phyloP scores from a whole-genome alignment of 2,329 filamentous ascomycete species.

The Fusarium metavorans region DNA sequence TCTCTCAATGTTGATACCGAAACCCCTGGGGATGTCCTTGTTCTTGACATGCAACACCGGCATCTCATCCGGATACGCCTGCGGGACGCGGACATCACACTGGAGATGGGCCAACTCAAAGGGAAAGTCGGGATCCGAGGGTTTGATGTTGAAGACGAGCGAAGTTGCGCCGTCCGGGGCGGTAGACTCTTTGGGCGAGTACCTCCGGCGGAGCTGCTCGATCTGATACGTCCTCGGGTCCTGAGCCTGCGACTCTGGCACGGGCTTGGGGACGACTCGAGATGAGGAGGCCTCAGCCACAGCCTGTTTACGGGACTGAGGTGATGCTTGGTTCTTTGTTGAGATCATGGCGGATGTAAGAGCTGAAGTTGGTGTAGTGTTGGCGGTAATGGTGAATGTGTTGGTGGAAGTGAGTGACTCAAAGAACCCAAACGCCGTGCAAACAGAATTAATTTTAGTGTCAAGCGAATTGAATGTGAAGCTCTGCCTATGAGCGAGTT shows the following conservation, averaged over 20 bases:
- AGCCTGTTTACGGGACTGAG: conserved; percentile 57
- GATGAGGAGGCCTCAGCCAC: conserved; percentile 58
- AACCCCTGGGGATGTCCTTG: conserved; percentile 76
- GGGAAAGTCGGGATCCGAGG: conserved; percentile 87
- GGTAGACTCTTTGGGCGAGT: conserved; percentile 60
- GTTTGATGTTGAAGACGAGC: conserved; percentile 73
- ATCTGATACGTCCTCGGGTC: conserved; percentile 82
- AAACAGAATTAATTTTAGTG: not conserved
- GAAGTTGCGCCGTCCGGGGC: conserved; percentile 63
- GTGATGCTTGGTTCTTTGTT: conserved; percentile 45
- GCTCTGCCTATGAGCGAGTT: not conserved
- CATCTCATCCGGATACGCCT: conserved; percentile 68
- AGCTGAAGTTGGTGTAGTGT: conserved; percentile 10
- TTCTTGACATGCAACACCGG: conserved; percentile 75
- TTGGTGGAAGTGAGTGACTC: not conserved
- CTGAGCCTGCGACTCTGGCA: conserved; percentile 71
- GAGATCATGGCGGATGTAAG: conserved; percentile 53
- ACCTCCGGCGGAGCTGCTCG: conserved; percentile 77
- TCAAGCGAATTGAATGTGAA: not conserved
- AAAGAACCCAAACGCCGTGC: conserved; percentile 24
- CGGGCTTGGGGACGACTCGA: conserved; percentile 72
- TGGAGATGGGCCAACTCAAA: conserved; percentile 79
- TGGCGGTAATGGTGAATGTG: not conserved
- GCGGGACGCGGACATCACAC: conserved; percentile 75
- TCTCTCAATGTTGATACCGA: conserved; percentile 80